phyloP scores from a whole-genome alignment of 805 yeast species.

The Candida ficus region DNA sequence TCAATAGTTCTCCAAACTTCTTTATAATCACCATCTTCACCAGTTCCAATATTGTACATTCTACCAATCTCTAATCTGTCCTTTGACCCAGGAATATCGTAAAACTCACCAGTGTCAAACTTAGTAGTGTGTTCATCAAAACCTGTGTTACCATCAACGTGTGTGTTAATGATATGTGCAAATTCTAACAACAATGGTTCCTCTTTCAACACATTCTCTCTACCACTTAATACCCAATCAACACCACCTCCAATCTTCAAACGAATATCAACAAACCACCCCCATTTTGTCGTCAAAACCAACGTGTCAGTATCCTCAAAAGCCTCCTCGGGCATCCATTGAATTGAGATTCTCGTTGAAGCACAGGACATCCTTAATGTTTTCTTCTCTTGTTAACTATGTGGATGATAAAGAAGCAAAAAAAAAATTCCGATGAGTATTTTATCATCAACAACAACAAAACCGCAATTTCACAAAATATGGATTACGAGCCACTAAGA shows the following conservation, averaged over 20 bases:
- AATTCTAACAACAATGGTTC: conserved; percentile 16
- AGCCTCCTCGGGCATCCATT: conserved; percentile 42
- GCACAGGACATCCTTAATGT: conserved; percentile 15
- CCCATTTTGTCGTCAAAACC: conserved; percentile 40
- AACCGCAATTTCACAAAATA: neutral
- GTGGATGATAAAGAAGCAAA: too few species aligned
- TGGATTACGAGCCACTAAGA: neutral
- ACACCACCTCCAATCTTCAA: conserved; percentile 23
- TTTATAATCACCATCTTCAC: conserved; percentile 36
- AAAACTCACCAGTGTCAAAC: conserved; percentile 36
- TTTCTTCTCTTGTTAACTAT: too few species aligned
- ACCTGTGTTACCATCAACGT: conserved; percentile 15
- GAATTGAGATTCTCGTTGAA: conserved; percentile 46
- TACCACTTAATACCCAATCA: conserved; percentile 30
- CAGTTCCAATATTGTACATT: conserved; percentile 44
- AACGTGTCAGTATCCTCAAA: conserved; percentile 43
- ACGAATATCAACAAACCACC: conserved; percentile 46
- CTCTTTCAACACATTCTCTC: conserved; percentile 22
- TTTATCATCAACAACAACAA: neutral
- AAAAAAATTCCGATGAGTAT: too few species aligned
- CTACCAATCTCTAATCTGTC: conserved; percentile 47
- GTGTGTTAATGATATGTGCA: conserved; percentile 23
- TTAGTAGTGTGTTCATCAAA: conserved; percentile 10
- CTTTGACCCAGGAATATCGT: conserved; percentile 29
- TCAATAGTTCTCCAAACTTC: conserved; percentile 53